Base-by-base conservation (phyloP, 129 eudicot species). In the Kitagawia praeruptora region DNA sequence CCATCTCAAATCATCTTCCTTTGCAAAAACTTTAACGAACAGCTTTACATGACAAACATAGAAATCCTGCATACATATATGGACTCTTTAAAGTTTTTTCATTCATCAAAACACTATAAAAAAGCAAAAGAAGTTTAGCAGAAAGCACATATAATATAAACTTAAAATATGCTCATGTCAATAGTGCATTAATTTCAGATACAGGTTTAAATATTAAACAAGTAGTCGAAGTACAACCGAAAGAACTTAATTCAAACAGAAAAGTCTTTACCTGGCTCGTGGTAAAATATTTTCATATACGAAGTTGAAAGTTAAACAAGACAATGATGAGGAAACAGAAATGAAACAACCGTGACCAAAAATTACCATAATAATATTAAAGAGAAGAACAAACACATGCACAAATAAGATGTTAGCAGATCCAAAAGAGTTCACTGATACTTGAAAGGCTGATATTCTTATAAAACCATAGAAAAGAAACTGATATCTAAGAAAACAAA, bases 41-140 rank as follows among this genome's bases (percentile, higher is more conserved):
- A 21, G 77, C 77, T 74, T 74, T 42, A 74, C 39, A n/a, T 5
- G 25, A 74, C 31, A 74, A 44, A 74, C 31, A 74, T n/a, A 21
- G 37, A 39, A 74, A 45, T 5, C 42, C 77, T 19, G 77, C 37
- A 74, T 74, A 44, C 34, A 74, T 23, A 4, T 19, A 74, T 11
- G 5, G 21, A 48, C 28, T n/a, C 25, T 19, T 31, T 10, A 5
- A 44, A n/a, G 76, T 73, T 23, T 19, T 73, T 42, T 41, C 21
- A 23, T 31, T 18, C 0, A 25, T 31, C 27, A 28, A 44, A 21
- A 8, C 6, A 25, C 1, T 40, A 40, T 5, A 4, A 40, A 40
- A 44, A 0, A 34, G 37, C 2, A 34, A 34, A 23, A 8, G 27
- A n/a, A 37, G 75, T 39, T 12, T 34, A 73, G 38, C 42, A 31